Base-by-base conservation (phyloP, 2,329 filamentous ascomycete species). In the Sporothrix pallida region DNA sequence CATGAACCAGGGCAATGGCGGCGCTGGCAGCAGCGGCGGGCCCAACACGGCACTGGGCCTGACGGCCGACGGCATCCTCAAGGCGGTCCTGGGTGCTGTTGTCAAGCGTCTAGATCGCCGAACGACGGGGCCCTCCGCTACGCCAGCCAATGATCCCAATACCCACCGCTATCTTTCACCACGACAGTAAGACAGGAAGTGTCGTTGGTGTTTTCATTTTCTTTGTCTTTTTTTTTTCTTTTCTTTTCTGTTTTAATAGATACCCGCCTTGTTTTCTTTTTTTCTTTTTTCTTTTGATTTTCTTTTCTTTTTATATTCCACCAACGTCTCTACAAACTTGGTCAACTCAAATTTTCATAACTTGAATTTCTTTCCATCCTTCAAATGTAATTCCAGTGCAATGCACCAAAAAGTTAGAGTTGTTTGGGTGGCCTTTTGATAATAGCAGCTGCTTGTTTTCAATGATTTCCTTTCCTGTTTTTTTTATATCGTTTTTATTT, bases 21-120 rank as follows among this genome's bases (percentile, higher is more conserved):
- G 17, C 46, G 15, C 42, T 9, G 15, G 50, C 0, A 8, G 6
- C 6, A 13, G 46, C n/a, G n/a, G 13, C 17, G 31, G 42, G 9
- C 81, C 84, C 23, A 83, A 83, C 31, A 83, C 84, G 17, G 75
- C 79, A 79, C 74, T 80, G 6, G 78, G 77, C 8, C 83, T 98
- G 63, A 90, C 89, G 0, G 91, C 87, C 0, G 89, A 93, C 1
- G 89, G 87, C 0, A 91, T 98, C 60, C 82, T 98, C 75, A 98
- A 98, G 83, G 89, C 89, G 42, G 92, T 97, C 0, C 85, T 97
- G 4, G 95, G 94, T 2, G 88, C 90, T 0, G 92, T 97, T 9
- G 89, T 93, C 77, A 75, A 74, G 62, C 76, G 76, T 12, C 76
- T 77, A 2, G 76, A 77, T 56, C 72, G 72, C 31, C 44, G 12